A percentile compares a stretch with the other conserved stretches of the same genome.
These are phyloP conservation scores for Sutorius eximius DNA, from an alignment of 1,284 basidiomycete genomes.

Conservation along the genomic window DNA sequence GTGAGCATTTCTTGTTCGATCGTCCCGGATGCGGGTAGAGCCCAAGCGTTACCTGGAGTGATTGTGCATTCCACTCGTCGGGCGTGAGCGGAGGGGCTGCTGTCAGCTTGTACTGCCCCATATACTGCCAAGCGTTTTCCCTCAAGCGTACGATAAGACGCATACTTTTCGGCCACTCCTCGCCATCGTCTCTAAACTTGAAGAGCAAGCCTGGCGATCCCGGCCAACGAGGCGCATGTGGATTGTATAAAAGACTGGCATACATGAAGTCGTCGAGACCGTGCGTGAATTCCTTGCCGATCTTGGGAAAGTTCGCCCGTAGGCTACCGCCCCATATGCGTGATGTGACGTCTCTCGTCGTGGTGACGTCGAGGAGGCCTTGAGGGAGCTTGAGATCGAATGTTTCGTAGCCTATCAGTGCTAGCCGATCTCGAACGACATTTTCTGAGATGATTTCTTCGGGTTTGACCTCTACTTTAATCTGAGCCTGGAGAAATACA, in stretches of 20 bases:
- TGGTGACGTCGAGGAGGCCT: constrained; percentile 9
- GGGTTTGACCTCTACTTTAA: constrained; percentile 11
- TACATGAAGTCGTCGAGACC: constrained; percentile 38
- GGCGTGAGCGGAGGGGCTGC: background rate
- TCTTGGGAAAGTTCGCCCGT: constrained; percentile 30
- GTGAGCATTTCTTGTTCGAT: too few relatives aligned
- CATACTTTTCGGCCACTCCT: background rate
- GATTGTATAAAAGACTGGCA: constrained; percentile 32
- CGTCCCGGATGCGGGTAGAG: too few relatives aligned
- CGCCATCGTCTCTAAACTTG: constrained; percentile 3
- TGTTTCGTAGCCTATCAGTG: constrained; percentile 2
- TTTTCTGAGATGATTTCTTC: constrained; percentile 7
- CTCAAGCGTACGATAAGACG: constrained; percentile 12
- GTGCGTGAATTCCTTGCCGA: constrained; percentile 26
- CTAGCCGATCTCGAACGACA: constrained; percentile 8
- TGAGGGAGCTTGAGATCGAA: constrained; percentile 10
- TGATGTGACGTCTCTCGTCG: constrained; percentile 30
- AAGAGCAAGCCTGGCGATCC: constrained; percentile 39
- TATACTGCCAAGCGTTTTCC: background rate
- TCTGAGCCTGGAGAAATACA: constrained; percentile 3
- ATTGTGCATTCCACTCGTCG: background rate
- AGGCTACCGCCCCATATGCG: constrained; percentile 34
- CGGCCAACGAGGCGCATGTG: constrained; percentile 36
- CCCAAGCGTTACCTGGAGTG: background rate
- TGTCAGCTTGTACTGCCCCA: background rate